Conservation (phyloP, 192 early-diverging fungal genomes). For the Phlyctochytrium arcticum region DNA sequence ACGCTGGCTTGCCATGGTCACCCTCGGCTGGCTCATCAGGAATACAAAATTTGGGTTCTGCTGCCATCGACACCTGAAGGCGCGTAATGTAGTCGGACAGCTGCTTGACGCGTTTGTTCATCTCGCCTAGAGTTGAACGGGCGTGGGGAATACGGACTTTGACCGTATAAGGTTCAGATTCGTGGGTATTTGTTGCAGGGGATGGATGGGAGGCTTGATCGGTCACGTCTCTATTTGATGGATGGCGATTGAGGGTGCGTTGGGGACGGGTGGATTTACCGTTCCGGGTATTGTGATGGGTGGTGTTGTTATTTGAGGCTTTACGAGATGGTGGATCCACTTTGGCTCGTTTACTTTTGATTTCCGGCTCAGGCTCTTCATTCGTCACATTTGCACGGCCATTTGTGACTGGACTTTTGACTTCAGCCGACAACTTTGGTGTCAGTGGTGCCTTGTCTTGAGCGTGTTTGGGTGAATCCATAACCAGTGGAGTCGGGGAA, state of each 20-base stretch:
- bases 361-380: background rate
- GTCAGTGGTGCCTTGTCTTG: background rate
- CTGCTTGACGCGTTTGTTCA: slow-evolving; percentile 63
- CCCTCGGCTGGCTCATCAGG: background rate
- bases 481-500: background rate
- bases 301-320: background rate
- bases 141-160: slow-evolving; percentile 51
- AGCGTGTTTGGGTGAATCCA: background rate
- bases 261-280: background rate
- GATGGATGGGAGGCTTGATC: background rate
- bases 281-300: no score
- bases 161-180: slow-evolving; percentile 23
- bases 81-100: slow-evolving; percentile 57
- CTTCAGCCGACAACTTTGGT: background rate
- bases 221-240: background rate
- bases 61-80: slow-evolving; percentile 39
- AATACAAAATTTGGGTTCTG: slow-evolving; percentile 7
- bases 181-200: background rate
- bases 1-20: no score
- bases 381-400: background rate
- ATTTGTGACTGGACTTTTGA: background rate
- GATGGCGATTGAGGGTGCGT: background rate
- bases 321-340: background rate
- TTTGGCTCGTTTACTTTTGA: background rate
- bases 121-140: slow-evolving; percentile 53